A percentile compares a stretch with the other conserved stretches of the same genome.
Conservation (phyloP, 1,284 basidiomycete genomes). For the Trichosporon asahii region DNA sequence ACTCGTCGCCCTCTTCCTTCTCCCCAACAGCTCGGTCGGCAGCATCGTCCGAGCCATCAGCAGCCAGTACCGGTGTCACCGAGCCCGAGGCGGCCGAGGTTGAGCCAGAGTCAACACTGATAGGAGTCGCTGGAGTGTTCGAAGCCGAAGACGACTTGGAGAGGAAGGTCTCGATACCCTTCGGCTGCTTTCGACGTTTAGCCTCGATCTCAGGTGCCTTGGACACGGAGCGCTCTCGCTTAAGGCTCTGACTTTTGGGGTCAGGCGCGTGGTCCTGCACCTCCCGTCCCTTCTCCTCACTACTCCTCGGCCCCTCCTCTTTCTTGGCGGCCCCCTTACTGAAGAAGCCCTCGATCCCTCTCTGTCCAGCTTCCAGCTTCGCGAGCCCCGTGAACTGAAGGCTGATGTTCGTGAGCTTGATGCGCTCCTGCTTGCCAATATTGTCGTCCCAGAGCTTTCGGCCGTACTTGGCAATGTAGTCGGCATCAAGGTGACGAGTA, state of each 20-base stretch:
- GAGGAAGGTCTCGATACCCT: background rate
- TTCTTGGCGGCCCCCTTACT: conserved; percentile 9
- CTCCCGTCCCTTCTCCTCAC: background rate
- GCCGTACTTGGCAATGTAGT: conserved; percentile 71
- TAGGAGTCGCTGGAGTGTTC: background rate
- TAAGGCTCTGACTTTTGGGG: background rate
- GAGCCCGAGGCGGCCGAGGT: background rate
- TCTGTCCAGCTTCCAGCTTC: conserved; percentile 72
- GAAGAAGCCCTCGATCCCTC: conserved; percentile 83
- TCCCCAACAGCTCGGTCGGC: conserved; percentile 5
- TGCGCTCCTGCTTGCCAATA: conserved; percentile 54
- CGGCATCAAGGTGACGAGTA: conserved; percentile 66
- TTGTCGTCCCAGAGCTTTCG: conserved; percentile 85
- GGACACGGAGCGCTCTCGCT: background rate
- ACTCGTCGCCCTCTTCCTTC: background rate
- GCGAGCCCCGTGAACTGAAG: conserved; percentile 82
- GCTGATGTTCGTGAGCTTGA: conserved; percentile 65
- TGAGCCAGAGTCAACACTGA: background rate
- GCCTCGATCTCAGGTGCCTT: background rate
- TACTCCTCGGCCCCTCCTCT: background rate
- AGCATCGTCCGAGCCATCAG: background rate
- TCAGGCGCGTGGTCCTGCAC: background rate
- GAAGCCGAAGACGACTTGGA: background rate
- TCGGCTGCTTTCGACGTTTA: background rate
- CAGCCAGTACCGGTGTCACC: background rate